Evolutionary conservation across 2,329 filamentous ascomycete genomes (phyloP), one percentile per base, ranked within the genome.

Genomic region (Penicillium paneum): DNA sequence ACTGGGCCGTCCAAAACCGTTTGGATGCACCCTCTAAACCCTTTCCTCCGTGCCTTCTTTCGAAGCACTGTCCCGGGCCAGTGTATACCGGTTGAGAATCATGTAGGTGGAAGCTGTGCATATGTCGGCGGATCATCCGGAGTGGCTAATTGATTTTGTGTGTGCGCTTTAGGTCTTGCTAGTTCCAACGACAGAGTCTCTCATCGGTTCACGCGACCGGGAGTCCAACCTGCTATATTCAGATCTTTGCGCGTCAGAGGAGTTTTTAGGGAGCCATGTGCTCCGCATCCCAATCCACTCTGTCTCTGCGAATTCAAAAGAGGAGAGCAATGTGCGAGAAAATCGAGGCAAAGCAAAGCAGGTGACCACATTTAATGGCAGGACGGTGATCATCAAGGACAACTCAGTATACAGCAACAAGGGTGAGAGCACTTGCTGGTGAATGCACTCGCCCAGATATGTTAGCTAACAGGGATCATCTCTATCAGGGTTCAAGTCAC

Each of bases 11-110:
- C 72, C 73, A 71, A 74, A 67, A 74, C 64, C 71, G 73, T 74
- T 74, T 88, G 88, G 86, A 96, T 96, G 92, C 92, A 92, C 87
- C 91, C 94, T 80, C 83, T 97, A 86, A 99, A 99, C 79, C 94
- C 94, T 75, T 97, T 97, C 79, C 83, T 99, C 76, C 88, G 90
- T 81, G 91, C 93, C 82, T 97, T 99, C 86, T 97, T 97, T 83
- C 91, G 91, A 81, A 97, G 91, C 84, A 86, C 90, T 74, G 83
- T 97, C 72, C 88, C 89, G 66, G 81, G 88, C 68, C 93, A 97
- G 86, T 97, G 94, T 81, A 85, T 87, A 60, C 92, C 94, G 52
- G 83, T 91, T 62, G 89, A 94, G 75, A 90, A 96, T 74, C 90
- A 97, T 80, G 84, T 86, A 79, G 65, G 67, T 62, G 26, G 35